Evolutionary conservation across 2,329 filamentous ascomycete genomes (phyloP).

Genomic region (Ceratocystis huliohia): DNA sequence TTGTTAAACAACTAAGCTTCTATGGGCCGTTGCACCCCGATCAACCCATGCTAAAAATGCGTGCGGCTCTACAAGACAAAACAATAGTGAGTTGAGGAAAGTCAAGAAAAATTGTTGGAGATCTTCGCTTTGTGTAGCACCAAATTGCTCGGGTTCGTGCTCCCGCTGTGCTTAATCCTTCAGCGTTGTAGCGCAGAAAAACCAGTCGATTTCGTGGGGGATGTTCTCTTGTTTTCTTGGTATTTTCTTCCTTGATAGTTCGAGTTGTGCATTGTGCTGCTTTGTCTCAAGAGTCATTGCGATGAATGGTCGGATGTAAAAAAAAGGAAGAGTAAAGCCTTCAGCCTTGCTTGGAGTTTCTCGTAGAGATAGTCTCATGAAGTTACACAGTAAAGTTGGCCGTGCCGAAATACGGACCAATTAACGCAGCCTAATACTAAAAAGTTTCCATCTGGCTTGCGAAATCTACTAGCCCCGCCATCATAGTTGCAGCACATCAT

Average conservation of each 20-base stretch:
- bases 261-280: too few relatives aligned
- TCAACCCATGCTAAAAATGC: background rate
- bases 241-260: background rate
- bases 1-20: background rate
- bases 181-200: background rate
- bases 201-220: background rate
- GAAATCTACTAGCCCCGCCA: background rate
- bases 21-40: background rate
- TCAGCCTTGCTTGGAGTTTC: background rate
- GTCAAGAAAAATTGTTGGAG: background rate
- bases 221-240: background rate
- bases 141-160: conserved; percentile 7
- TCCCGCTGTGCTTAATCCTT: conserved; percentile 5
- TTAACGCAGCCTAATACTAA: conserved; percentile 6
- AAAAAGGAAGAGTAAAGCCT: too few relatives aligned
- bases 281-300: too few relatives aligned
- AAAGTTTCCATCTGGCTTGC: background rate
- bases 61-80: background rate
- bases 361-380: background rate
- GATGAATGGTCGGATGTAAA: too few relatives aligned
- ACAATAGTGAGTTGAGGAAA: background rate
- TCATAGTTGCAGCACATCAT: background rate
- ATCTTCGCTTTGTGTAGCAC: background rate
- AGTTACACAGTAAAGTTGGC: background rate
- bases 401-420: conserved; percentile 1